Conservation (phyloP, 2,329 filamentous ascomycete species). For the Septoria linicola region DNA sequence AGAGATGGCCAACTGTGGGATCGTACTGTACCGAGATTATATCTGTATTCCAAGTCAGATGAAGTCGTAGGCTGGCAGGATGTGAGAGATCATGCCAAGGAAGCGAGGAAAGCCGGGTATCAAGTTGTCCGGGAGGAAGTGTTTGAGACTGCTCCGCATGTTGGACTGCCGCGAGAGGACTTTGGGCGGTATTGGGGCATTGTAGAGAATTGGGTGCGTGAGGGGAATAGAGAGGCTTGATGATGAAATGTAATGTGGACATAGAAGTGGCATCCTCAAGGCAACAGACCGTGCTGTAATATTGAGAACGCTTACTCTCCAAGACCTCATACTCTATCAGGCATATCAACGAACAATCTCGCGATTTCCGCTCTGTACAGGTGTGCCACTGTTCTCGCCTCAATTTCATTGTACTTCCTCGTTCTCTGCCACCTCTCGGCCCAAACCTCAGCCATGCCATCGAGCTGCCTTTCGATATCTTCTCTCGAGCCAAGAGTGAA, state of each 20-base stretch:
- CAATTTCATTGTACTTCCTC: constrained; percentile 19
- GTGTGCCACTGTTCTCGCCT: constrained; percentile 19
- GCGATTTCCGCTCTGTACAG: constrained; percentile 21
- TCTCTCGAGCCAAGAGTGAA: constrained; percentile 19
- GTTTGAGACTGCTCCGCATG: constrained; percentile 61
- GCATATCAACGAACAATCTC: constrained; percentile 24
- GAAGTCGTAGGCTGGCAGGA: constrained; percentile 57
- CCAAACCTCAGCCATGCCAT: constrained; percentile 21
- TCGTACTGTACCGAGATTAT: constrained; percentile 46
- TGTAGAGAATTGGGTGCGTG: constrained; percentile 2
- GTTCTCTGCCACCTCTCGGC: constrained; percentile 20
- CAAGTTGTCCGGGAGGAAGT: constrained; percentile 48
- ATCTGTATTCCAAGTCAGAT: constrained; percentile 60
- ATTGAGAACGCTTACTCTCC: no score
- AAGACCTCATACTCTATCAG: constrained; percentile 1
- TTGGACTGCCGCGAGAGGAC: constrained; percentile 60
- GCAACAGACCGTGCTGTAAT: no score
- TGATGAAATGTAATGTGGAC: no score
- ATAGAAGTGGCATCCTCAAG: no score
- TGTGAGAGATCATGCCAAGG: constrained; percentile 55
- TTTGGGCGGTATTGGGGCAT: constrained; percentile 50
- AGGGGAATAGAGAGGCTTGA: no score
- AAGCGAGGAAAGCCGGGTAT: constrained; percentile 52
- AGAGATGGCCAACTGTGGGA: background rate
- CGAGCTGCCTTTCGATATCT: constrained; percentile 19